A percentile compares a stretch with the other conserved stretches of the same genome.
Conservation (phyloP, 2,329 filamentous ascomycete species). For the Calonectria multiphialidica region DNA sequence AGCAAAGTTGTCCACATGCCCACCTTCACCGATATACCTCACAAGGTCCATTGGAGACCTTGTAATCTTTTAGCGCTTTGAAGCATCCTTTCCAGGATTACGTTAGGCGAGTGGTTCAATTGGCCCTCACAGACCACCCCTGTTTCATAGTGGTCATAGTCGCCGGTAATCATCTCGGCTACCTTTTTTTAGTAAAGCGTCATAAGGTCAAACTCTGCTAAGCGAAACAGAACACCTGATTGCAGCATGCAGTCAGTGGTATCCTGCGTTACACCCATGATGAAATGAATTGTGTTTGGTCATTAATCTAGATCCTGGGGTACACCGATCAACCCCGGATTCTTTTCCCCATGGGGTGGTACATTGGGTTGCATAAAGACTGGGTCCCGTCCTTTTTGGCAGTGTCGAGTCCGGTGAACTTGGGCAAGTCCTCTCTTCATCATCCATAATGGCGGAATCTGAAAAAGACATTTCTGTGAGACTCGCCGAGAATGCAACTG, state of each 20-base stretch:
- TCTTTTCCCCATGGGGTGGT: constrained; percentile 16
- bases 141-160: background rate
- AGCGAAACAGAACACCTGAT: background rate
- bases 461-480: constrained; percentile 30
- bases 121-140: background rate
- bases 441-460: constrained; percentile 31
- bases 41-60: background rate
- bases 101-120: background rate
- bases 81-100: background rate
- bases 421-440: background rate
- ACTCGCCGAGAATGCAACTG: constrained; percentile 20
- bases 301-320: background rate
- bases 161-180: background rate
- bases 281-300: background rate
- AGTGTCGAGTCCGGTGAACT: background rate
- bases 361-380: constrained; percentile 30
- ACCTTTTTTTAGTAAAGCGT: background rate
- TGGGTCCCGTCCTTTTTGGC: constrained; percentile 1
- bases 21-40: background rate
- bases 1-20: background rate
- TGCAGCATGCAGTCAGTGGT: background rate
- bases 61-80: background rate
- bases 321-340: constrained; percentile 24
- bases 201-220: background rate
- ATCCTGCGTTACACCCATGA: background rate